A percentile compares a stretch with the other conserved stretches of the same genome.
Conservation (phyloP, 2,329 filamentous ascomycete genomes). For the Fusarium sp. region DNA sequence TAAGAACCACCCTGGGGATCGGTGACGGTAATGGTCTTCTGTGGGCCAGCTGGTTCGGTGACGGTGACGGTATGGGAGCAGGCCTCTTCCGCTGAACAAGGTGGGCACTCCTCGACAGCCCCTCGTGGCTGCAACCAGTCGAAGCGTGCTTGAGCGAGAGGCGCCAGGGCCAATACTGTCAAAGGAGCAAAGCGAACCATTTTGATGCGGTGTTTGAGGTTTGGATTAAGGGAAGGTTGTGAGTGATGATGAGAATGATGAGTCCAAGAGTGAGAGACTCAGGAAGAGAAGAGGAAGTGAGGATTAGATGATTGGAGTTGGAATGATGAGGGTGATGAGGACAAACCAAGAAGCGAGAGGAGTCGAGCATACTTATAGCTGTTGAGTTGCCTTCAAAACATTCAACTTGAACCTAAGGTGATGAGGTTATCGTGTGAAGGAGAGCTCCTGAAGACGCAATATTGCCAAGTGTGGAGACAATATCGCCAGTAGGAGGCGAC, state of each 20-base stretch:
- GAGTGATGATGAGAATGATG: neutral
- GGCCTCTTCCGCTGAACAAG: conserved; percentile 40
- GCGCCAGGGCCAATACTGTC: conserved; percentile 41
- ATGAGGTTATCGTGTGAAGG: conserved; percentile 4
- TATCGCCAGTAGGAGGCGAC: neutral
- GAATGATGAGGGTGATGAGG: conserved; percentile 19
- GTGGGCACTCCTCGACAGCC: conserved; percentile 42
- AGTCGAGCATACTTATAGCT: conserved; percentile 32
- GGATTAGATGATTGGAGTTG: neutral
- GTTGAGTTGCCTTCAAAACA: neutral
- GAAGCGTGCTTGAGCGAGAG: conserved; percentile 42
- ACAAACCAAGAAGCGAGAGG: neutral
- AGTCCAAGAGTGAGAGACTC: neutral
- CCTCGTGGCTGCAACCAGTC: conserved; percentile 32
- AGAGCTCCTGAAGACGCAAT: conserved; percentile 7
- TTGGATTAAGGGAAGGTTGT: neutral
- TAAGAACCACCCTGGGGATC: conserved; percentile 20
- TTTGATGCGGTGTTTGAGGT: neutral
- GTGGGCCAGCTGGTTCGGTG: conserved; percentile 31
- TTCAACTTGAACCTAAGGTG: neutral
- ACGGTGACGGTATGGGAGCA: conserved; percentile 41
- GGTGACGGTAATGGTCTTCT: conserved; percentile 33
- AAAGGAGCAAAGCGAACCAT: conserved; percentile 43
- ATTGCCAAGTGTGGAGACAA: conserved; percentile 12
- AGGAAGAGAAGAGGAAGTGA: neutral